Percentiles rank a stretch among this genome's conserved stretches.
Conservation (phyloP, 192 early-diverging fungal species). For the Paraglomus brasilianum region DNA sequence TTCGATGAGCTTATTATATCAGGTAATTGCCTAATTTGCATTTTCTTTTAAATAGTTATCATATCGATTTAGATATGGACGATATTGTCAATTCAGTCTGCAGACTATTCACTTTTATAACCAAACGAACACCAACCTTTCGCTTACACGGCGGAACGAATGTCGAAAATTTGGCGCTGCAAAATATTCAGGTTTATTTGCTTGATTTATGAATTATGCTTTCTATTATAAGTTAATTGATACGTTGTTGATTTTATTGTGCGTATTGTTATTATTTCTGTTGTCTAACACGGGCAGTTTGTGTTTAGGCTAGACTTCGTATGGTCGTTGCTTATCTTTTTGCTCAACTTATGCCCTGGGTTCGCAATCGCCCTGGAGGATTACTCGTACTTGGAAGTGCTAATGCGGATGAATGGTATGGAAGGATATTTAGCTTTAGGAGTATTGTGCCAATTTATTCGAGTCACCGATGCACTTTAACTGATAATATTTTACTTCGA, state of each 20-base stretch:
- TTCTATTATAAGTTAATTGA: too few species aligned
- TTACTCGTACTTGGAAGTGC: conserved; percentile 92
- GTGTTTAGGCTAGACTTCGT: conserved; percentile 73
- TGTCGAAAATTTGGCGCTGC: conserved; percentile 91
- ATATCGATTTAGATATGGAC: conserved; percentile 90
- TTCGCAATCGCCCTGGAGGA: conserved; percentile 58
- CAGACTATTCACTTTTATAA: conserved; percentile 70
- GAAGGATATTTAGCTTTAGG: background rate
- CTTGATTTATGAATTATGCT: too few species aligned
- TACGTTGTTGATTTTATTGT: background rate
- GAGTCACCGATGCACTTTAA: background rate
- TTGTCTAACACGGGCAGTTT: background rate
- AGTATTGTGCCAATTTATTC: background rate
- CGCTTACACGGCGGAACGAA: conserved; percentile 80
- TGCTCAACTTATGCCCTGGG: conserved; percentile 95
- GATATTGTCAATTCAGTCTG: conserved; percentile 72
- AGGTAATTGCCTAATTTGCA: background rate
- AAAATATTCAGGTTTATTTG: conserved; percentile 83
- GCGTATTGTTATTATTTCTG: too few species aligned
- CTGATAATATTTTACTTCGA: background rate
- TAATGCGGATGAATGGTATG: conserved; percentile 95
- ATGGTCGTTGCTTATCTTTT: conserved; percentile 96
- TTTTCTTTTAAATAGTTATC: conserved; percentile 65
- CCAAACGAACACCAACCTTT: conserved; percentile 72
- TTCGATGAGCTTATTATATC: background rate